Evolutionary conservation across 805 yeast genomes (phyloP).

Genomic region (Wickerhamiella kazuoi): DNA sequence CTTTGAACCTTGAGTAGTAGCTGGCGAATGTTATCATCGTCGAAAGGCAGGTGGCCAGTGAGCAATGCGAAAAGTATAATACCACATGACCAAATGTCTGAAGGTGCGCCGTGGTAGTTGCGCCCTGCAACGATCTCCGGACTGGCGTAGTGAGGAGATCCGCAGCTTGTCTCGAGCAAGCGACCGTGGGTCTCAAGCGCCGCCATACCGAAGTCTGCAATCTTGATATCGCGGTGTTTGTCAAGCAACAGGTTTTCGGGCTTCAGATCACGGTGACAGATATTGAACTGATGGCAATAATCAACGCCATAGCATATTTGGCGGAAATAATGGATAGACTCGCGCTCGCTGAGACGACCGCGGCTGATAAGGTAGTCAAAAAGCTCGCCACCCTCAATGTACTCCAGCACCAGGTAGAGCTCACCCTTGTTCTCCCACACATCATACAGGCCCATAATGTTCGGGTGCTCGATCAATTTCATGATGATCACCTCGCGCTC

Average conservation of each 20-base stretch:
- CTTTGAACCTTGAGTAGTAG: constrained; percentile 77
- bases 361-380: constrained; percentile 80
- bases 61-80: constrained; percentile 81
- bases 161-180: constrained; percentile 84
- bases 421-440: constrained; percentile 97
- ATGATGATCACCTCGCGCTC: constrained; percentile 94
- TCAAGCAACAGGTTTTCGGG: constrained; percentile 71
- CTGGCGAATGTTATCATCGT: constrained; percentile 84
- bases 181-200: constrained; percentile 74
- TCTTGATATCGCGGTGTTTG: constrained; percentile 71
- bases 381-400: constrained; percentile 93
- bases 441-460: constrained; percentile 82
- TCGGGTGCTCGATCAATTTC: constrained; percentile 88
- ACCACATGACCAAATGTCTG: constrained; percentile 98
- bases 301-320: constrained; percentile 71
- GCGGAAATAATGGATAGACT: constrained; percentile 77
- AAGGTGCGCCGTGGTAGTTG: constrained; percentile 89
- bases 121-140: constrained; percentile 95
- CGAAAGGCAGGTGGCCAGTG: constrained; percentile 92
- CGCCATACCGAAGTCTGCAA: constrained; percentile 99
- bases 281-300: constrained; percentile 71
- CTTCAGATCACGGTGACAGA: constrained; percentile 74
- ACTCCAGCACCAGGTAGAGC: constrained; percentile 76
- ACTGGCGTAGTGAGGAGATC: constrained; percentile 96
- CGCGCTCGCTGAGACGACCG: constrained; percentile 75